phyloP scores from a whole-genome alignment of 2,329 filamentous ascomycete genomes.

The Penicillium sp. region DNA sequence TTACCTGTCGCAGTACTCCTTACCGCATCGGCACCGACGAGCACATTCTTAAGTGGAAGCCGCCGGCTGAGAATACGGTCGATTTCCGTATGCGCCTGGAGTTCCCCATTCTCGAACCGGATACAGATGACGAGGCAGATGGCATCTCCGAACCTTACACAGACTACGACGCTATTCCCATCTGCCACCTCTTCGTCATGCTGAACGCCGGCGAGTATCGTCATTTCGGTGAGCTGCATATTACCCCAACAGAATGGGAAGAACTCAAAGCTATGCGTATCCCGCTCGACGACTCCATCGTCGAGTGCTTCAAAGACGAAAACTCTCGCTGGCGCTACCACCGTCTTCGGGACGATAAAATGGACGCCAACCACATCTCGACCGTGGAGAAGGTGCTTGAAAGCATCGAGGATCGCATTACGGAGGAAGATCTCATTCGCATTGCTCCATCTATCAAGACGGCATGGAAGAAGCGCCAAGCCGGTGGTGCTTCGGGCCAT shows the following conservation, averaged over 20 bases:
- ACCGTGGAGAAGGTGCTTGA: conserved; percentile 86
- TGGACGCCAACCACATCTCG: conserved; percentile 83
- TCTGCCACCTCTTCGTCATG: conserved; percentile 73
- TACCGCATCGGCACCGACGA: conserved; percentile 91
- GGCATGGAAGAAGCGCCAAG: conserved; percentile 73
- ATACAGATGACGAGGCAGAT: conserved; percentile 69
- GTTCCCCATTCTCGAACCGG: conserved; percentile 74
- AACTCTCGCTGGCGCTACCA: conserved; percentile 81
- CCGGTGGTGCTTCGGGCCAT: conserved; percentile 36
- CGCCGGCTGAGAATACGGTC: conserved; percentile 90
- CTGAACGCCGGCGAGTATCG: conserved; percentile 68
- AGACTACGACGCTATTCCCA: conserved; percentile 81
- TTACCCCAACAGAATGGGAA: conserved; percentile 83
- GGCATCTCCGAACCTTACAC: conserved; percentile 65
- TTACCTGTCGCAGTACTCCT: conserved; percentile 86
- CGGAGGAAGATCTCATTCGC: conserved; percentile 76
- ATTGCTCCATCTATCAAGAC: conserved; percentile 73
- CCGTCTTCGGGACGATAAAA: conserved; percentile 90
- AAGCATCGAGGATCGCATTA: conserved; percentile 85
- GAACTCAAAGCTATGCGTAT: conserved; percentile 72
- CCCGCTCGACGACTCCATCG: conserved; percentile 82
- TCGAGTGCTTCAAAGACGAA: conserved; percentile 85
- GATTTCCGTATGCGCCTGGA: conserved; percentile 82
- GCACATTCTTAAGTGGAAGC: conserved; percentile 98
- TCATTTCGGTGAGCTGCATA: conserved; percentile 67